A percentile compares a stretch with the other conserved stretches of the same genome.
Conservation (phyloP, 108 stramenopile species). For the Halocafeteria seosinensis region DNA sequence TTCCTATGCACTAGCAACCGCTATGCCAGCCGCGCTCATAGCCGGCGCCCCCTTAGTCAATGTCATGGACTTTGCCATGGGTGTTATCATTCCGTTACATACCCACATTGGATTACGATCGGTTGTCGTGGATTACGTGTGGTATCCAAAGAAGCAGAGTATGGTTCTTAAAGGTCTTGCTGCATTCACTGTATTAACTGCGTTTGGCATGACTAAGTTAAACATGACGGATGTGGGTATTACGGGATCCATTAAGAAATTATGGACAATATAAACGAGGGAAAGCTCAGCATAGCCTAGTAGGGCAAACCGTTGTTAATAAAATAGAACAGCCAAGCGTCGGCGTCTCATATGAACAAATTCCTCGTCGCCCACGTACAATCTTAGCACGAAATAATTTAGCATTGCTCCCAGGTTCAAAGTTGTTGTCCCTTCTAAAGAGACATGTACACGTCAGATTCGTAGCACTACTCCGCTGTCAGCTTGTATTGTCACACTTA, state of each 20-base stretch:
- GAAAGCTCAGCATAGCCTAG: too few species aligned
- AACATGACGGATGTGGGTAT: background rate
- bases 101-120: slow-evolving; percentile 10
- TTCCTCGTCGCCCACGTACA: too few species aligned
- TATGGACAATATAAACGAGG: too few species aligned
- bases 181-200: background rate
- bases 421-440: too few species aligned
- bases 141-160: background rate
- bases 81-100: slow-evolving; percentile 9
- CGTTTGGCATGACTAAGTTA: background rate
- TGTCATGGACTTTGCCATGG: slow-evolving; percentile 3
- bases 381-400: too few species aligned
- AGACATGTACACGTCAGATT: too few species aligned
- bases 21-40: slow-evolving; percentile 2
- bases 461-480: too few species aligned
- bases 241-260: background rate
- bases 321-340: too few species aligned
- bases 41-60: background rate
- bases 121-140: slow-evolving; percentile 8
- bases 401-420: too few species aligned
- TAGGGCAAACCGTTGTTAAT: too few species aligned
- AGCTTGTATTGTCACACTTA: too few species aligned
- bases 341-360: too few species aligned
- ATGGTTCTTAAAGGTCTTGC: background rate
- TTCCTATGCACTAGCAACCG: background rate